Conservation (phyloP, 352 stramenopile species). For the Pythium phragmitis region DNA sequence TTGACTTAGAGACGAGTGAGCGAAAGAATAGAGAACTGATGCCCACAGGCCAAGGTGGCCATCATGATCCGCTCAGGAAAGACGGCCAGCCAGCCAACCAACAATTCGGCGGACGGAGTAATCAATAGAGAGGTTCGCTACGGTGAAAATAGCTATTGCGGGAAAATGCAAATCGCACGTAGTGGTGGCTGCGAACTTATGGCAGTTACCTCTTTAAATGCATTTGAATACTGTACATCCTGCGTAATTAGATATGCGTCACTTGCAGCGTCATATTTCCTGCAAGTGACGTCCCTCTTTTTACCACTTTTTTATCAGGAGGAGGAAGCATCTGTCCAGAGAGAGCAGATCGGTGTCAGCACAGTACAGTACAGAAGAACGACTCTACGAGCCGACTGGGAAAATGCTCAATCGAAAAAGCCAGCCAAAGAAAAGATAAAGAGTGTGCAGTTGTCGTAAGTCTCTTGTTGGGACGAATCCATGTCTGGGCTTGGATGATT, state of each 20-base stretch:
- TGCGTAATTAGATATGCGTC: not conserved
- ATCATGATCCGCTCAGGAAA: not conserved
- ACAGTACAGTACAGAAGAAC: too few species aligned
- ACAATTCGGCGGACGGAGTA: not conserved
- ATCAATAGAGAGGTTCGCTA: slow-evolving; percentile 1
- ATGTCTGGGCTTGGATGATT: not conserved
- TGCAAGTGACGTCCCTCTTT: not conserved
- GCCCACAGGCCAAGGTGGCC: not conserved
- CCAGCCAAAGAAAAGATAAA: too few species aligned
- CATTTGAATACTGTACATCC: not conserved
- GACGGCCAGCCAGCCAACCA: slow-evolving; percentile 14
- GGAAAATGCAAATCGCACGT: not conserved
- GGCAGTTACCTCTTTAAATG: not conserved
- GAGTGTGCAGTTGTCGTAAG: too few species aligned
- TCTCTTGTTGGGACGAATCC: too few species aligned
- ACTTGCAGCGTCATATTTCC: not conserved
- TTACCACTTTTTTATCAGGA: not conserved
- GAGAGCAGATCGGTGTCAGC: not conserved
- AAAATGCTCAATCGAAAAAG: too few species aligned
- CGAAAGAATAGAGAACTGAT: slow-evolving; percentile 36
- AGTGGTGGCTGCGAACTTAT: not conserved
- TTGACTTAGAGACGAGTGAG: slow-evolving; percentile 17
- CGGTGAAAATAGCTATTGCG: not conserved
- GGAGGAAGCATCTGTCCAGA: not conserved
- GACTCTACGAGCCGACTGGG: too few species aligned